Conservation (phyloP, 345 rosid genomes). For the Aegle marmelos region DNA sequence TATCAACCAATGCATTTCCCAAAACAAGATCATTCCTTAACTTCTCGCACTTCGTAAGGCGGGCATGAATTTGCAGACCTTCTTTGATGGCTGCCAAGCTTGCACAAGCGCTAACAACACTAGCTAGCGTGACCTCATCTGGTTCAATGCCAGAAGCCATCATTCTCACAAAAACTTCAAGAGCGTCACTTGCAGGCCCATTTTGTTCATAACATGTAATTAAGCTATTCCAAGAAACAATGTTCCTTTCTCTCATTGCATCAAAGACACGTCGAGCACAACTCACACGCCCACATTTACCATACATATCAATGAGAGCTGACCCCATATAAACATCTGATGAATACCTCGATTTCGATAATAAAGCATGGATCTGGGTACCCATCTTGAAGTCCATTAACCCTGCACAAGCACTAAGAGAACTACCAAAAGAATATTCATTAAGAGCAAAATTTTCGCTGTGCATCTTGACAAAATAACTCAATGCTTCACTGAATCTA, state of each 20-base stretch:
- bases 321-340: constrained; percentile 67
- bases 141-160: constrained; percentile 47
- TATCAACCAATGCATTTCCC: constrained; percentile 78
- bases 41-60: constrained; percentile 47
- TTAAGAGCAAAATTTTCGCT: constrained; percentile 42
- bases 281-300: constrained; percentile 60
- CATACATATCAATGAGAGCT: constrained; percentile 82
- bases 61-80: constrained; percentile 68
- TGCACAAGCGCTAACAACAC: constrained; percentile 86
- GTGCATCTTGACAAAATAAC: constrained; percentile 59
- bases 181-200: constrained; percentile 65
- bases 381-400: constrained; percentile 45
- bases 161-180: constrained; percentile 60
- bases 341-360: constrained; percentile 41
- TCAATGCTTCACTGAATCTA: constrained; percentile 54
- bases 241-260: constrained; percentile 52
- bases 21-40: constrained; percentile 64
- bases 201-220: constrained; percentile 86
- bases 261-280: constrained; percentile 61
- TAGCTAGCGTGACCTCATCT: constrained; percentile 79
- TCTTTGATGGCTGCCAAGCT: constrained; percentile 52
- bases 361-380: constrained; percentile 67
- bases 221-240: constrained; percentile 91
- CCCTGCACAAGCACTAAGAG: constrained; percentile 69
- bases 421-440: constrained; percentile 67